A percentile compares a stretch with the other conserved stretches of the same genome.
Evolutionary conservation across 352 stramenopile species (phyloP).

Genomic region (Elongisporangium senticosum): DNA sequence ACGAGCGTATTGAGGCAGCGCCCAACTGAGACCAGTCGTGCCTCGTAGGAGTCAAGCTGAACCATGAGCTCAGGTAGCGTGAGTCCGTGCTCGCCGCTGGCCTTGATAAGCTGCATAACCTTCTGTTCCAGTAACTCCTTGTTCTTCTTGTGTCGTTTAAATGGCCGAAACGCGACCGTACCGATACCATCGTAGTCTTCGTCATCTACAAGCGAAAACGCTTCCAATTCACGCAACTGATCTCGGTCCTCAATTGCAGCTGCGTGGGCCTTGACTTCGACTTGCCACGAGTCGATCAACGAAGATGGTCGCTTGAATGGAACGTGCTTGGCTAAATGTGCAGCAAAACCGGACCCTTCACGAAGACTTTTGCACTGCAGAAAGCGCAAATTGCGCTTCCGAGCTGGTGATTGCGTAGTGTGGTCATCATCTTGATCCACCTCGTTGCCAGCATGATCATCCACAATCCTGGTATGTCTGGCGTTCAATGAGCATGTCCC

Average conservation of each 20-base stretch:
- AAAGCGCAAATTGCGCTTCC: conserved; percentile 34
- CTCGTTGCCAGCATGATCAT: conserved; percentile 7
- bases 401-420: conserved; percentile 6
- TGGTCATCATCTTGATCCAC: conserved; percentile 11
- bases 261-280: conserved; percentile 58
- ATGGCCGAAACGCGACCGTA: conserved; percentile 12
- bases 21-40: conserved; percentile 12
- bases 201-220: conserved; percentile 36
- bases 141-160: conserved; percentile 16
- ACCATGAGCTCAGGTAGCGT: conserved; percentile 23
- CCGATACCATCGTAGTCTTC: conserved; percentile 15
- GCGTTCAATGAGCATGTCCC: conserved; percentile 50
- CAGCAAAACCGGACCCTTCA: conserved; percentile 54
- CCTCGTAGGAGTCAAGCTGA: conserved; percentile 7
- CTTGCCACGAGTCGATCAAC: conserved; percentile 66
- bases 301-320: conserved; percentile 50
- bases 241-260: conserved; percentile 35
- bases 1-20: conserved; percentile 40
- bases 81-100: conserved; percentile 39
- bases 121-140: conserved; percentile 14
- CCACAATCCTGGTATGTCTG: conserved; percentile 21
- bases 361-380: conserved; percentile 62
- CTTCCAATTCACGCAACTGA: conserved; percentile 30
- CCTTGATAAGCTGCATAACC: conserved; percentile 26
- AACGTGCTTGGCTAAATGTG: conserved; percentile 64